Base-by-base conservation (phyloP, 805 yeast species). In the Candida maesae region DNA sequence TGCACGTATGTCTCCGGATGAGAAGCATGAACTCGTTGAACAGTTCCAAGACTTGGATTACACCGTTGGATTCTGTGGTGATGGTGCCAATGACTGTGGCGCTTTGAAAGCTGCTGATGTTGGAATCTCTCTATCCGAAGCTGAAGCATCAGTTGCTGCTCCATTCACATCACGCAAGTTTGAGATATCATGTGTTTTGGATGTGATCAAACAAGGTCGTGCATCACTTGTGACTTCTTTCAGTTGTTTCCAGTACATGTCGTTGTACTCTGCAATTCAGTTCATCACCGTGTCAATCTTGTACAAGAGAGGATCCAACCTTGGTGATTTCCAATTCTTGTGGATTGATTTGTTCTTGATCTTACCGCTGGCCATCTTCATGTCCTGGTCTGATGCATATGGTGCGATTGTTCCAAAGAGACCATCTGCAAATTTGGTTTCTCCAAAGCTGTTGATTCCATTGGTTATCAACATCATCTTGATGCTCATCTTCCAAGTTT, bases 1-100 rank as follows among this genome's bases (percentile, higher is more conserved):
- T 66, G 98, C 99, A 0, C 73, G 99, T 49, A 93, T 93, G 99
- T 90, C 98, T 0, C 99, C 99, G 0, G 99, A 95, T 63, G 99
- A 93, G 61, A 93, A 93, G 58, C 96, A 93, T 61, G 99, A 93
- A 63, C 69, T 93, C 35, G 96, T 93, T 26, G 90, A 85, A 54
- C 87, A 84, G 58, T 66, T 93, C 12, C 96, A 89, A 60, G 73
- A 70, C 17, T 58, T 93, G 16, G 96, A 90, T 55, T 91, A 91
- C 59, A 87, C 95, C 0, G 95, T 88, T 35, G 96, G 97, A 3
- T 93, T 93, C 63, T 93, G 98, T 65, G 99, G 99, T 27, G 99
- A 93, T 66, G 99, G 99, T 50, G 99, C 99, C 6, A 93, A 93
- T 63, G 99, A 93, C 59, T 93, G 98, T 65, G 99, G 99, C 51